Conservation (phyloP, 1,284 basidiomycete species). For the Pterulicium gracile region DNA sequence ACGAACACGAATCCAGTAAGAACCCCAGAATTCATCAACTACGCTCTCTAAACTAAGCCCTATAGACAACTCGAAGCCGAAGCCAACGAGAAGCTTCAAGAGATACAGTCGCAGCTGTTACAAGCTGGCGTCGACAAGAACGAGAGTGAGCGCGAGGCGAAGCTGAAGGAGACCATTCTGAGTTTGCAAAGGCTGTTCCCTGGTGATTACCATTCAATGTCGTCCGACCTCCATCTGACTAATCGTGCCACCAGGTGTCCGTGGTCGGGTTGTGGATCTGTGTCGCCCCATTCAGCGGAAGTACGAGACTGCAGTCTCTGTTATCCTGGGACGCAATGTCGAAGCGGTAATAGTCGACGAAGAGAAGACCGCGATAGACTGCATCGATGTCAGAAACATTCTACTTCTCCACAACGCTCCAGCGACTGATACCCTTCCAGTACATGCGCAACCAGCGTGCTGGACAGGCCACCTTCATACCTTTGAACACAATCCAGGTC, state of each 20-base stretch:
- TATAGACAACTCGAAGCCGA: constrained; percentile 81
- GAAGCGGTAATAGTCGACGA: constrained; percentile 95
- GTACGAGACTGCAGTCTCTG: constrained; percentile 89
- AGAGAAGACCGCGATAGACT: constrained; percentile 95
- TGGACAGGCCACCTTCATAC: constrained; percentile 95
- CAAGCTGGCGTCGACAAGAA: constrained; percentile 81
- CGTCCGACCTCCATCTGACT: constrained; percentile 2
- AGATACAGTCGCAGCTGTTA: constrained; percentile 75
- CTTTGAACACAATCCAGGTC: constrained; percentile 91
- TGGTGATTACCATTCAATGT: constrained; percentile 27
- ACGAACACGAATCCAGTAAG: constrained; percentile 58
- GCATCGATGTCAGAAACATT: constrained; percentile 66
- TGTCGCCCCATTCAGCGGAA: constrained; percentile 91
- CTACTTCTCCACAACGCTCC: background rate
- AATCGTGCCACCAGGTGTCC: constrained; percentile 51
- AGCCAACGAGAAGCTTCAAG: constrained; percentile 83
- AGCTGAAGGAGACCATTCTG: constrained; percentile 78
- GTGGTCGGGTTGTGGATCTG: constrained; percentile 85
- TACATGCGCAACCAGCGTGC: constrained; percentile 93
- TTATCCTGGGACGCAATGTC: constrained; percentile 91
- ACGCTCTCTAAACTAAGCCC: background rate
- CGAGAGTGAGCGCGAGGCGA: constrained; percentile 78
- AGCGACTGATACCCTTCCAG: constrained; percentile 24
- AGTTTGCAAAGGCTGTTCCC: constrained; percentile 84
- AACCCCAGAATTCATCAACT: constrained; percentile 4